phyloP scores from a whole-genome alignment of 177 flowering plant species.

The Vitis hybrid region DNA sequence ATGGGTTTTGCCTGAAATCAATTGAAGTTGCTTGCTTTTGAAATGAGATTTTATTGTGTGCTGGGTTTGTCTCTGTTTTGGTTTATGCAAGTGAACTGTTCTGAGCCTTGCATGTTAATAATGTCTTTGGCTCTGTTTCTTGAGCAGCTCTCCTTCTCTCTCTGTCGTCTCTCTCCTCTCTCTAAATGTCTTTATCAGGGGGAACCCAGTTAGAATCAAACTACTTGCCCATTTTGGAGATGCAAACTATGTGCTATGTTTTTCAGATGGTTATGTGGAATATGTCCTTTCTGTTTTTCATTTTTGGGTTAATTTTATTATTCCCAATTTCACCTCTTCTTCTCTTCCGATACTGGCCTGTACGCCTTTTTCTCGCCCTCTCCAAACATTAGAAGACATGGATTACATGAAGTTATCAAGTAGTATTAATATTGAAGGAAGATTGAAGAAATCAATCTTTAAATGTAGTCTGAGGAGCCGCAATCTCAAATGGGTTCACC shows the following conservation, averaged over 20 bases:
- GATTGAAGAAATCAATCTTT: background rate
- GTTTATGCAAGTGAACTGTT: background rate
- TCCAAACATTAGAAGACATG: background rate
- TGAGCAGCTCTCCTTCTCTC: too few species aligned
- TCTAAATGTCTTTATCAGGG: constrained; percentile 1
- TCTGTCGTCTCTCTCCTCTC: too few species aligned
- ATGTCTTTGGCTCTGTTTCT: too few species aligned
- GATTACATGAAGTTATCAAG: background rate
- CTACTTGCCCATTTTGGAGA: background rate
- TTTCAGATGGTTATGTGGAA: background rate
- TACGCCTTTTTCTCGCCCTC: background rate
- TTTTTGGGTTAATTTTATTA: background rate
- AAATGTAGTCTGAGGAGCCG: too few species aligned
- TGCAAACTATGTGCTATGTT: too few species aligned
- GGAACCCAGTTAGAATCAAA: background rate
- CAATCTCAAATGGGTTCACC: background rate
- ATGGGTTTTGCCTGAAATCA: constrained; percentile 6
- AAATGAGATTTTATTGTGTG: background rate
- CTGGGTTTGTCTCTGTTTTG: constrained; percentile 8
- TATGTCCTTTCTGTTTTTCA: background rate
- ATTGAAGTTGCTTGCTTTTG: constrained; percentile 6
- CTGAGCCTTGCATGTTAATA: too few species aligned
- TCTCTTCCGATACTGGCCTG: background rate
- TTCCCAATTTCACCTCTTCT: background rate
- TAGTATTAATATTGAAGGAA: background rate